Conservation (phyloP, 1,284 basidiomycete genomes). For the Austropuccinia psidii region DNA sequence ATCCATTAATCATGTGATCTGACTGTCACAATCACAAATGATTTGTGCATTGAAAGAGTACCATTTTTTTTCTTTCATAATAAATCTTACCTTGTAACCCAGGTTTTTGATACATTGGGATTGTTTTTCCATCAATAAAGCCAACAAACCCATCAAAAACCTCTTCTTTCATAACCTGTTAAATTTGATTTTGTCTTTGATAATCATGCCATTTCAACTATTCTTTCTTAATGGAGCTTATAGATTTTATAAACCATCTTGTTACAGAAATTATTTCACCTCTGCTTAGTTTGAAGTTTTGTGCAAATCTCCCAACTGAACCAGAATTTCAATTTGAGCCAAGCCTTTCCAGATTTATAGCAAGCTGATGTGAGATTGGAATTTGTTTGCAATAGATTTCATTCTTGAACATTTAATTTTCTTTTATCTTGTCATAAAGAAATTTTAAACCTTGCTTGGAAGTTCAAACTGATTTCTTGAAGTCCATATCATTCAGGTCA, state of each 20-base stretch:
- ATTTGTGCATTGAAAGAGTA: neutral
- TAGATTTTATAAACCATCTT: neutral
- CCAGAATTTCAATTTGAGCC: conserved; percentile 15
- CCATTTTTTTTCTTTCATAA: neutral
- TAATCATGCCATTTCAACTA: neutral
- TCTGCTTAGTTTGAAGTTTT: neutral
- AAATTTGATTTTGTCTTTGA: neutral
- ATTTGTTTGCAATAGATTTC: neutral
- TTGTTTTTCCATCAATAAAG: conserved; percentile 1
- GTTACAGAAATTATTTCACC: neutral
- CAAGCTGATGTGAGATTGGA: neutral
- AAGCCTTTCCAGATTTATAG: neutral
- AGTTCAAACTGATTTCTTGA: neutral
- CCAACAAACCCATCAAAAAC: neutral
- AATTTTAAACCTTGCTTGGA: neutral
- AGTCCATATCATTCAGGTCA: neutral
- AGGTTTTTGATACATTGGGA: neutral
- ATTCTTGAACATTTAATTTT: no score
- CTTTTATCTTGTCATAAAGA: neutral
- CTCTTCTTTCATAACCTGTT: neutral
- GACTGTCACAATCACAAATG: neutral
- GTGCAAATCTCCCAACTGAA: neutral
- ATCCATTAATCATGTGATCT: neutral
- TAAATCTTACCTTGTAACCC: neutral
- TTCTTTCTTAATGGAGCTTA: neutral